These are phyloP conservation scores for Camelina sativa DNA, from an alignment of 345 rosid genomes.

Conservation along the genomic window DNA sequence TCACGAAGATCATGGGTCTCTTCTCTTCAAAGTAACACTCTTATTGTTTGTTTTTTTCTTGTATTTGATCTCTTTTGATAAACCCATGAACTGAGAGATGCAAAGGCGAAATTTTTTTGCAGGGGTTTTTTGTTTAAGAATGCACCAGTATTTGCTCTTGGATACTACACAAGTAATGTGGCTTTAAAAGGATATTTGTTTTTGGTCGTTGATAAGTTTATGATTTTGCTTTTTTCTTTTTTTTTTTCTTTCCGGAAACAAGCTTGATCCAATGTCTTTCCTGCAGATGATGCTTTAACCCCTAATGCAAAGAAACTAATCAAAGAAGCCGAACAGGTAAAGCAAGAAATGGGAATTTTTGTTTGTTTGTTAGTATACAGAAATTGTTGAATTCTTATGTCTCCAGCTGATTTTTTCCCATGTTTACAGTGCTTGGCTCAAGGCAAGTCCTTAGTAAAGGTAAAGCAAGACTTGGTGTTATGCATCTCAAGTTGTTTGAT, in stretches of 20 bases:
- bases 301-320: not conserved
- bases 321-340: not conserved
- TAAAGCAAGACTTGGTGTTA: not conserved
- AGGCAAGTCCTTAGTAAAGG: not conserved
- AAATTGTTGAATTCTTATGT: not conserved
- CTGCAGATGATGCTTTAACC: not conserved
- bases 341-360: not conserved
- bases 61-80: too few relatives aligned
- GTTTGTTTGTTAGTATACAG: not conserved
- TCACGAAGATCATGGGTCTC: too few relatives aligned
- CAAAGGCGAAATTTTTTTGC: too few relatives aligned
- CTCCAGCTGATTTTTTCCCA: slow-evolving; percentile 2
- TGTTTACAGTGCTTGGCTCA: not conserved
- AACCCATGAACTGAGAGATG: too few relatives aligned
- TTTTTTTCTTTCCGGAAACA: not conserved
- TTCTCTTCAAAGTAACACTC: too few relatives aligned
- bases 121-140: too few relatives aligned
- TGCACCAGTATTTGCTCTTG: slow-evolving; percentile 1
- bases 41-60: too few relatives aligned
- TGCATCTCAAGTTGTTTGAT: not conserved
- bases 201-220: not conserved
- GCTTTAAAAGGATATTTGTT: not conserved
- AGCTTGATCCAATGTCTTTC: not conserved
- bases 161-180: slow-evolving; percentile 1
- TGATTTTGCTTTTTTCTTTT: not conserved